Evolutionary conservation across 371 early-diverging fungal species (phyloP), one percentile per base, ranked within the genome.

Genomic region (Rozella allomycis): DNA sequence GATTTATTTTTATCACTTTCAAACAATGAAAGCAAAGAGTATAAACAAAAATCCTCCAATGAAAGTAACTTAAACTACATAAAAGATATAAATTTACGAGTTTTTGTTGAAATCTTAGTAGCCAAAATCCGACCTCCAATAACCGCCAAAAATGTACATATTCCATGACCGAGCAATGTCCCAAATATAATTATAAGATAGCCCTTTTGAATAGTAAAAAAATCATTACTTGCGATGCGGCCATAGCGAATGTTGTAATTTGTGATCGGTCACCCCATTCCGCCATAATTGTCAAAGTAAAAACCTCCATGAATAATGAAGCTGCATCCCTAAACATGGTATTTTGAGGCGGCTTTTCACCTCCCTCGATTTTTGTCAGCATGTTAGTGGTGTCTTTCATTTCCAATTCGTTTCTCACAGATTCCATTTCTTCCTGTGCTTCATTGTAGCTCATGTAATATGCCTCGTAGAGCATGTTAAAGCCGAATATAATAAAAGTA

Each of bases 81-180:
- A 20, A 26, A 14, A 11, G 22, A 35, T 22, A 14, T 23, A 12
- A 23, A 26, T 40, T 45, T 66, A 75, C 78, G 70, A 59, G 79
- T 82, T 41, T 70, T 70, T n/a, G 87, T 78, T 17, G 85, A 84
- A 25, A 91, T 91, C 40, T 65, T 68, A 8, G 73, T 55, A 2
- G 93, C 93, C 42, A 91, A 49, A 58, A 83, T 65, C 33, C 74
- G 63, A 14, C 91, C 91, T 42, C 90, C 86, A n/a, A 87, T 42
- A 3, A 90, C 90, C 0, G 94, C 94, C 19, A 78, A 42, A 17
- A 67, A 74, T 11, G 88, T 80, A 50, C 91, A 90, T 35, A 87
- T 45, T 17, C 74, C 58, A 52, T 93, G 94, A 12, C 88, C 94
- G 26, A 72, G 41, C 14, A 85, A 60, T 1, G 78, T 72, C 31